A percentile compares a stretch with the other conserved stretches of the same genome.
These are phyloP conservation scores for Hericium alpestre DNA, from an alignment of 768 basidiomycete species.

Conservation along the genomic window DNA sequence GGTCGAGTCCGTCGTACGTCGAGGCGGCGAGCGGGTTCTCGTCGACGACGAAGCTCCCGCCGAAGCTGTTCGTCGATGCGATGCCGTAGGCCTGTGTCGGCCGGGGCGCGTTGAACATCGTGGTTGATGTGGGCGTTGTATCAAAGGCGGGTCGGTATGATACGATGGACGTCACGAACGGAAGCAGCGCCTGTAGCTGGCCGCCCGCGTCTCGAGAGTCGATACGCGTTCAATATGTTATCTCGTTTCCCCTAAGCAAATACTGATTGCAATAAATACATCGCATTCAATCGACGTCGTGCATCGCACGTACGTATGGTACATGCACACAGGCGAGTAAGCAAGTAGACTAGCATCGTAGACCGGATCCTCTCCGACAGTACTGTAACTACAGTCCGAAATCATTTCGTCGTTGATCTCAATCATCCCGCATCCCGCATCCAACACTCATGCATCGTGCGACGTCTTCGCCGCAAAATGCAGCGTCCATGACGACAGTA, in stretches of 20 bases:
- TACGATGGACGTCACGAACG: neutral
- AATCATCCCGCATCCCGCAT: neutral
- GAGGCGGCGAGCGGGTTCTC: slow-evolving; percentile 64
- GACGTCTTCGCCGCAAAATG: slow-evolving; percentile 77
- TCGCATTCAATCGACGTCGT: too few relatives aligned
- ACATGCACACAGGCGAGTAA: too few relatives aligned
- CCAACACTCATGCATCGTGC: slow-evolving; percentile 4
- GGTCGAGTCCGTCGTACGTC: slow-evolving; percentile 63
- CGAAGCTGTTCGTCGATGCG: slow-evolving; percentile 47
- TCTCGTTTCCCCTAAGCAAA: too few relatives aligned
- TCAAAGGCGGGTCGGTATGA: neutral
- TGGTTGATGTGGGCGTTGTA: slow-evolving; percentile 8
- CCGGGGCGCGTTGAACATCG: slow-evolving; percentile 81
- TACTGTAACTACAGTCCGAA: too few relatives aligned
- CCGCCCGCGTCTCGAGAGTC: neutral
- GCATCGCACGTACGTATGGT: too few relatives aligned
- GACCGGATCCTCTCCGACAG: too few relatives aligned
- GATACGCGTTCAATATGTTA: too few relatives aligned
- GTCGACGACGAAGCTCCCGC: slow-evolving; percentile 65
- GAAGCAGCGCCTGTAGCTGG: neutral
- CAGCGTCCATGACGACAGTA: slow-evolving; percentile 87
- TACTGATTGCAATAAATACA: too few relatives aligned
- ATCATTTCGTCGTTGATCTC: too few relatives aligned
- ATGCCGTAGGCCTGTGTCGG: slow-evolving; percentile 58
- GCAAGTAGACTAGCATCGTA: too few relatives aligned